These are phyloP conservation scores for Trichoderma asperellum DNA, from an alignment of 2,329 filamentous ascomycete genomes.

Conservation along the genomic window DNA sequence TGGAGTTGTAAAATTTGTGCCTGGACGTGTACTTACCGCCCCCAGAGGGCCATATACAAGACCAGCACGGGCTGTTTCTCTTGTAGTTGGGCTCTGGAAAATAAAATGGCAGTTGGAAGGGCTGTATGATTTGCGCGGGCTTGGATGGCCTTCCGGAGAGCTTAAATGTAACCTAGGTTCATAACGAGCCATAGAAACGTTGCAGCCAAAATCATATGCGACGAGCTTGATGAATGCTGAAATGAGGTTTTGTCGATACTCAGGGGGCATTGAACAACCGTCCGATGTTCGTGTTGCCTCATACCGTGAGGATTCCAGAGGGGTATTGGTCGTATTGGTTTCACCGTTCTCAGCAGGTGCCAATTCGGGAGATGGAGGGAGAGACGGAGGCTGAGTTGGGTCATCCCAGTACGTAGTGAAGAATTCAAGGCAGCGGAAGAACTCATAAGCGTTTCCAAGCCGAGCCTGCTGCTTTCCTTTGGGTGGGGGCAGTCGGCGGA, in stretches of 20 bases:
- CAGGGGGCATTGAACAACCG: slow-evolving; percentile 61
- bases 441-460: slow-evolving; percentile 67
- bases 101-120: slow-evolving; percentile 63
- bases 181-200: slow-evolving; percentile 57
- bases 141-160: slow-evolving; percentile 40
- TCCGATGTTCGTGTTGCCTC: slow-evolving; percentile 49
- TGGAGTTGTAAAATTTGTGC: slow-evolving; percentile 52
- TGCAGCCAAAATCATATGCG: slow-evolving; percentile 69
- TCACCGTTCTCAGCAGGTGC: slow-evolving; percentile 33
- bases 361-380: slow-evolving; percentile 42
- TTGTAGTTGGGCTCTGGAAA: slow-evolving; percentile 62
- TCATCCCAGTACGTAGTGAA: slow-evolving; percentile 67
- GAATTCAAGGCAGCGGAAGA: slow-evolving; percentile 64
- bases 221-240: slow-evolving; percentile 66
- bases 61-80: slow-evolving; percentile 62
- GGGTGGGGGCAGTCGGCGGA: slow-evolving; percentile 60
- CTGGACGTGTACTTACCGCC: slow-evolving; percentile 61
- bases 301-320: not conserved
- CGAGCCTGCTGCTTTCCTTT: slow-evolving; percentile 58
- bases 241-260: slow-evolving; percentile 61
- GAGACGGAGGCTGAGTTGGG: slow-evolving; percentile 48
- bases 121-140: slow-evolving; percentile 56
- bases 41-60: slow-evolving; percentile 65
- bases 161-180: slow-evolving; percentile 63
- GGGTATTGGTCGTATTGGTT: not conserved